phyloP scores from a whole-genome alignment of 371 early-diverging fungal genomes.

The Phascolomyces articulosus region DNA sequence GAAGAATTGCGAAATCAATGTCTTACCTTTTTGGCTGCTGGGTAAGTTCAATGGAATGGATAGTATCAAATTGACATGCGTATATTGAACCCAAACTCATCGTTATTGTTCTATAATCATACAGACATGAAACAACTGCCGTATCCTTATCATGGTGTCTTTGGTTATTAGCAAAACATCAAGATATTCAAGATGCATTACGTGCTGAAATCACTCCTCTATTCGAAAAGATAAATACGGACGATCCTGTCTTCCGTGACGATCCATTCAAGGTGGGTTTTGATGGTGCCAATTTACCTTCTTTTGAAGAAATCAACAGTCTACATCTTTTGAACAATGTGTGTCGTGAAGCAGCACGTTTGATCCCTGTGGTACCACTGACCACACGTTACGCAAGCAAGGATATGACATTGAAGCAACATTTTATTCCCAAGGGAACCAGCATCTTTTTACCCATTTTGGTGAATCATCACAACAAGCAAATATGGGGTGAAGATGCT shows the following conservation, averaged over 20 bases:
- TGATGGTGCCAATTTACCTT: constrained; percentile 20
- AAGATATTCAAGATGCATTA: constrained; percentile 44
- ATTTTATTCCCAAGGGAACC: constrained; percentile 59
- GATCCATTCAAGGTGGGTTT: constrained; percentile 5
- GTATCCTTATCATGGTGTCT: constrained; percentile 60
- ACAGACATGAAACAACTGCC: constrained; percentile 58
- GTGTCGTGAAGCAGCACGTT: constrained; percentile 53
- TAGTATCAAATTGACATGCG: neutral
- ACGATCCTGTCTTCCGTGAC: constrained; percentile 1
- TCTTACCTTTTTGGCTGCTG: constrained; percentile 37
- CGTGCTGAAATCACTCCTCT: constrained; percentile 40
- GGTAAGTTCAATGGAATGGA: constrained; percentile 29
- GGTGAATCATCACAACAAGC: constrained; percentile 47
- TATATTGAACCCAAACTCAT: no score
- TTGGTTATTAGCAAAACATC: constrained; percentile 51
- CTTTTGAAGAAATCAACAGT: constrained; percentile 49
- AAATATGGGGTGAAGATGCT: constrained; percentile 69
- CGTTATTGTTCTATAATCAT: neutral
- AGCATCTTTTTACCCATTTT: constrained; percentile 44
- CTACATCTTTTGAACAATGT: constrained; percentile 53
- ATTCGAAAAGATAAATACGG: constrained; percentile 14
- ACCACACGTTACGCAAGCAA: constrained; percentile 44
- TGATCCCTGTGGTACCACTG: constrained; percentile 56
- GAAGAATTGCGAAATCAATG: constrained; percentile 28
- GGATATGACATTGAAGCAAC: constrained; percentile 44